Conservation (phyloP, 2,329 filamentous ascomycete species). For the Eutypella sp. region DNA sequence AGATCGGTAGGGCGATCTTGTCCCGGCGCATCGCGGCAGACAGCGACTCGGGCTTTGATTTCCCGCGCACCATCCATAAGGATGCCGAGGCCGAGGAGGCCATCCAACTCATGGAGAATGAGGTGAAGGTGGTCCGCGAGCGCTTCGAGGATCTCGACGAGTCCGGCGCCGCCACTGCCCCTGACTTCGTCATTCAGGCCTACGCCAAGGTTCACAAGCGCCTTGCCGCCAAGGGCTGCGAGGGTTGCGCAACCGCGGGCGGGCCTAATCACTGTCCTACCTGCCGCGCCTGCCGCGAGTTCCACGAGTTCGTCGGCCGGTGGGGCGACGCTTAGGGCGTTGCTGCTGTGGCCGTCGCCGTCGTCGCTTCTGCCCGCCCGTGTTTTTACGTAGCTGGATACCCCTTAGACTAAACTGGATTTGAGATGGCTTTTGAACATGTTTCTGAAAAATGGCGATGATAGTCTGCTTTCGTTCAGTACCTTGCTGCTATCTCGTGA, state of each 20-base stretch:
- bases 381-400: not conserved
- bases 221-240: slow-evolving; percentile 8
- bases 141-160: slow-evolving; percentile 16
- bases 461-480: no score
- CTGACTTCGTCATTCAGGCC: slow-evolving; percentile 19
- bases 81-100: slow-evolving; percentile 25
- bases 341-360: no score
- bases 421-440: no score
- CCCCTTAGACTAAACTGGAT: not conserved
- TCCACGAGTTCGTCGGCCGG: slow-evolving; percentile 15
- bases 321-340: slow-evolving; percentile 12
- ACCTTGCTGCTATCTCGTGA: no score
- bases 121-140: slow-evolving; percentile 16
- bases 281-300: slow-evolving; percentile 7
- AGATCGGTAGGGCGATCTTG: slow-evolving; percentile 17
- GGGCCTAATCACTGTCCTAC: not conserved
- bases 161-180: slow-evolving; percentile 7
- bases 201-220: slow-evolving; percentile 14
- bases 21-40: slow-evolving; percentile 22
- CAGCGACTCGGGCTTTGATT: slow-evolving; percentile 10
- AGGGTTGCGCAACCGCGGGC: slow-evolving; percentile 1
- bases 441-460: no score
- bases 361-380: no score
- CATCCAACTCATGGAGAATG: slow-evolving; percentile 17
- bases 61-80: slow-evolving; percentile 15